Evolutionary conservation across 2,329 filamentous ascomycete species (phyloP).

Genomic region (Tolypocladium inflatum): DNA sequence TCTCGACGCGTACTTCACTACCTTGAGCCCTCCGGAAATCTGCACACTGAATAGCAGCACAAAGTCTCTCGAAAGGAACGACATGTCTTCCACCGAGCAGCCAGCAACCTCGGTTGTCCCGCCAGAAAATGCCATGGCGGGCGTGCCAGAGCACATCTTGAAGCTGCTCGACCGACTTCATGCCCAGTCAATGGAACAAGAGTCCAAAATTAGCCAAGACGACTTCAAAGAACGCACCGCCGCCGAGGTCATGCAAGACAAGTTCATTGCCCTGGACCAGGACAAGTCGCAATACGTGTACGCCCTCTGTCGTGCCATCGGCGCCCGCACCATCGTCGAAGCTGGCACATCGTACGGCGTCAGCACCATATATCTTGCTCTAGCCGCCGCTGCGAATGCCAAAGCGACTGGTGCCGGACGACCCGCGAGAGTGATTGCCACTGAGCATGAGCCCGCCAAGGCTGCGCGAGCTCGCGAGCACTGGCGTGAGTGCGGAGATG

Average conservation of each 20-base stretch:
- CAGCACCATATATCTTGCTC: conserved; percentile 52
- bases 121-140: conserved; percentile 2
- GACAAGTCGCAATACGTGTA: conserved; percentile 52
- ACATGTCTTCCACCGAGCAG: background rate
- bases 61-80: background rate
- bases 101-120: background rate
- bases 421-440: conserved; percentile 39
- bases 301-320: conserved; percentile 36
- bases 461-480: conserved; percentile 39
- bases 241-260: conserved; percentile 37
- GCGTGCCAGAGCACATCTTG: conserved; percentile 3
- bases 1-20: too few relatives aligned
- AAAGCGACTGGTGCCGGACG: conserved; percentile 20
- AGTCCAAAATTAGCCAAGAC: conserved; percentile 1
- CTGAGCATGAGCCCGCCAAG: conserved; percentile 49
- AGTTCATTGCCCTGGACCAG: conserved; percentile 49
- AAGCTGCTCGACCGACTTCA: conserved; percentile 7
- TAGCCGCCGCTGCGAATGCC: conserved; percentile 43
- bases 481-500: conserved; percentile 42
- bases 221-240: background rate
- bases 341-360: conserved; percentile 54
- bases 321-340: conserved; percentile 46
- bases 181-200: conserved; percentile 5
- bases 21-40: background rate
- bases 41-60: background rate